Evolutionary conservation across 805 yeast genomes (phyloP).

Genomic region (Lachancea quebecensis): DNA sequence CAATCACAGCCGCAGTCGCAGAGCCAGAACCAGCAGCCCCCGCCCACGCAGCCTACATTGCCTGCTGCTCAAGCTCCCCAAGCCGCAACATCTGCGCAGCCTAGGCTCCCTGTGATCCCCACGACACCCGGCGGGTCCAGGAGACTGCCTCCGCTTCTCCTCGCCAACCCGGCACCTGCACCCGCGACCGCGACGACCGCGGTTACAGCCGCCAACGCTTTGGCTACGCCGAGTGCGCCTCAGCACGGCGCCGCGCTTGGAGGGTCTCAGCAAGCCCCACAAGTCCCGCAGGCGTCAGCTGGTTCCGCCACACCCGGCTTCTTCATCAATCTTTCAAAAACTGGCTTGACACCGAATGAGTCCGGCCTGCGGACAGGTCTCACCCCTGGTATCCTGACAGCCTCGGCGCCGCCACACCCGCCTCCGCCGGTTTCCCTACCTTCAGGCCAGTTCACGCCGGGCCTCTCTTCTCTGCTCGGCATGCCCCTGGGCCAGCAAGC

Average conservation of each 20-base stretch:
- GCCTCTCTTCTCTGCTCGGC: slow-evolving; percentile 6
- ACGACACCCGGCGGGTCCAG: slow-evolving; percentile 55
- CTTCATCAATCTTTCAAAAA: slow-evolving; percentile 27
- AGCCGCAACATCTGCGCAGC: slow-evolving; percentile 15
- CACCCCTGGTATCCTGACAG: slow-evolving; percentile 49
- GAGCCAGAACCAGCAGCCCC: too few species aligned
- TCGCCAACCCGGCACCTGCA: not conserved
- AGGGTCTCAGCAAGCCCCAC: not conserved
- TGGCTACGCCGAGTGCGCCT: too few species aligned
- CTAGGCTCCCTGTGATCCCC: slow-evolving; percentile 26
- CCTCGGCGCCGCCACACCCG: not conserved
- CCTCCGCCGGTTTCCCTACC: slow-evolving; percentile 6
- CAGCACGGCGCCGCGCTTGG: too few species aligned
- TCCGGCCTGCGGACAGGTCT: slow-evolving; percentile 63
- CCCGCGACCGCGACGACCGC: too few species aligned
- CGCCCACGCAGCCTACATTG: too few species aligned
- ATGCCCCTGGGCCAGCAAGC: not conserved
- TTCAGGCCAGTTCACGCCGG: slow-evolving; percentile 7
- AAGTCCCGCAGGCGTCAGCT: slow-evolving; percentile 1
- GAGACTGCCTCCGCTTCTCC: slow-evolving; percentile 40
- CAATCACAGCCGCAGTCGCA: too few species aligned
- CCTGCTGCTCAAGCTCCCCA: slow-evolving; percentile 3
- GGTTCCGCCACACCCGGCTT: slow-evolving; percentile 14
- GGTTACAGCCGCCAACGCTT: not conserved
- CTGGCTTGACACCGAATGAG: slow-evolving; percentile 75